Evolutionary conservation across 257 asterid genomes (phyloP), one percentile per base, ranked within the genome.

Genomic region (Anisodus tanguticus): DNA sequence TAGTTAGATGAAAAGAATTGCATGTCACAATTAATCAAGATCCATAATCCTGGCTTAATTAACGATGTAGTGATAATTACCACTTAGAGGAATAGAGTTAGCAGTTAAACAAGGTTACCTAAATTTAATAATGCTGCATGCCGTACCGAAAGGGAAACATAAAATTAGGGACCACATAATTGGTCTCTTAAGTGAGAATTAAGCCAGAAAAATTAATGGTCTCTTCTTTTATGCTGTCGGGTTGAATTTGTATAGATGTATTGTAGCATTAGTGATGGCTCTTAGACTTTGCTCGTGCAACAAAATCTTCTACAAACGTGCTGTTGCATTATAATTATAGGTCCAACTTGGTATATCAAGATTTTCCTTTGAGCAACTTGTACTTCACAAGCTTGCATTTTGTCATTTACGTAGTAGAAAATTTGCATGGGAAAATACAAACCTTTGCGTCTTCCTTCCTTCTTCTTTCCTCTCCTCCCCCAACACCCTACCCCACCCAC

Each of bases 131-230:
- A 53, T 76, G 15, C 15, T 76, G 78, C 72, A 53, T 88, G 93
- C 69, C 82, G 89, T 68, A 86, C 89, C 82, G 66, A 77, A 86
- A 84, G 72, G 91, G 93, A 84, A 91, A 91, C 98, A 94, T 60
- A 82, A 85, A 59, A 70, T 86, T 87, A 85, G 93, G 94, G 95
- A 92, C 95, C 98, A 91, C 97, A 86, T 90, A 83, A 92, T 89
- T 90, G 92, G 97, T 91, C 93, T 83, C 90, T 91, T 88, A 35
- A 82, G 81, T 51, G 16, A 51, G 64, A 51, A 76, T 31, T 76
- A 76, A 76, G 81, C 13, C 47, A 53, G 59, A 13, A 54, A 76
- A 76, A 26, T 26, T 31, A 53, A 51, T 59, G 66, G 31, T 59
- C 11, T 83, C 77, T 13, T 83, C 58, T 60, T 69, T 85, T 82